phyloP scores from a whole-genome alignment of 1,284 basidiomycete genomes.

The Tetrapyrgos nigripes region DNA sequence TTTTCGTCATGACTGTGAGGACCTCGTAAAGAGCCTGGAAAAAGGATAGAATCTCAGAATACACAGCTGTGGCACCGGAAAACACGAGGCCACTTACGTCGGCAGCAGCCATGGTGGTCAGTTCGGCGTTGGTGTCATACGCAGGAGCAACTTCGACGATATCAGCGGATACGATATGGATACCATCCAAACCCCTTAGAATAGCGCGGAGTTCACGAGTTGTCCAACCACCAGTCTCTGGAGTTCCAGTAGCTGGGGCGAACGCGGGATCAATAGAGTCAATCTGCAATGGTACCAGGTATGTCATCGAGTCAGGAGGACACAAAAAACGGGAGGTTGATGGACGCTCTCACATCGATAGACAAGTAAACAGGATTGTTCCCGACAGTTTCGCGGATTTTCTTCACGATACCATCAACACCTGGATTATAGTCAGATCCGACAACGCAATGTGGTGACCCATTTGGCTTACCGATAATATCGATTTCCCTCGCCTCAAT shows the following conservation, averaged over 20 bases:
- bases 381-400: conserved; percentile 74
- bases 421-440: conserved; percentile 41
- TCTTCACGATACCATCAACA: conserved; percentile 71
- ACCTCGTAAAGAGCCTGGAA: conserved; percentile 73
- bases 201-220: conserved; percentile 80
- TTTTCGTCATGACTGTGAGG: conserved; percentile 80
- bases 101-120: conserved; percentile 81
- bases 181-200: conserved; percentile 73
- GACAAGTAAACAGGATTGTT: conserved; percentile 74
- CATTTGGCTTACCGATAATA: conserved; percentile 56
- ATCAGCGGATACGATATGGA: conserved; percentile 79
- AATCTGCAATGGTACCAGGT: conserved; percentile 47
- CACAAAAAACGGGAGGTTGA: not conserved
- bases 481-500: conserved; percentile 83
- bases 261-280: conserved; percentile 81
- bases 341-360: conserved; percentile 59
- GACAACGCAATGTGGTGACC: not conserved
- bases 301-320: too few relatives aligned
- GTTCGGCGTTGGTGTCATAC: conserved; percentile 81
- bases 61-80: not conserved
- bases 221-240: conserved; percentile 78
- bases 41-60: conserved; percentile 2
- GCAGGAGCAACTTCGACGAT: conserved; percentile 85
- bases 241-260: conserved; percentile 80
- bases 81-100: conserved; percentile 56